Base-by-base conservation (phyloP, 2,329 filamentous ascomycete species). In the Colletotrichum echinochloae region DNA sequence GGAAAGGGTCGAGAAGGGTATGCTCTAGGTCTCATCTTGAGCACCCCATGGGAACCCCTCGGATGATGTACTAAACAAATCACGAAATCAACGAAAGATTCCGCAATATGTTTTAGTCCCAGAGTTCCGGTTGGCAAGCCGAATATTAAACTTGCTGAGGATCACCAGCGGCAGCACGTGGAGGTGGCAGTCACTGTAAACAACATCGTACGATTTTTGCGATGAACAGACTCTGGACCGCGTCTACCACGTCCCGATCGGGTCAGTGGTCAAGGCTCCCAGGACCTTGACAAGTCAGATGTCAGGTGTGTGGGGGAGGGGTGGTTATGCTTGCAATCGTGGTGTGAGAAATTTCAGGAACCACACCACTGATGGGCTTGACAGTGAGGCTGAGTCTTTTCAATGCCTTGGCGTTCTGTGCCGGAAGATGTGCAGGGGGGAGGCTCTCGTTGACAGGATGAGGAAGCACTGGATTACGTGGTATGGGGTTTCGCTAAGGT, bases 1-100 rank as follows among this genome's bases (percentile, higher is more conserved):
- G 82, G 95, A 98, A 77, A 94, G 97, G 83, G 90, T 95, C 51
- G 87, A 88, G 74, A 95, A 94, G 83, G 96, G 96, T 3, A 98
- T 99, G 94, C 83, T 96, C 49, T 71, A 61, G 20, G 62, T 30
- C 18, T 20, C 46, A 14, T 44, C 5, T 65, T 16, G 37, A 56
- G 23, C 16, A 14, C n/a, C 23, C 39, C 7, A 26, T 44, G 52
- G 59, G 52, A 68, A 59, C 64, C 51, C 46, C 30, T 67, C 51
- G 44, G 39, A 63, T 59, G 52, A 71, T 63, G 20, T 59, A 59
- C 37, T 20, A 48, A 55, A 63, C 63, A 46, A 52, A 68, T 41
- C 52, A 60, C 59, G 57, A 62, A 37, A 62, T 63, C 46, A 33
- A 60, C 28, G 30, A 65, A 14, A 64, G 16, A 56, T 61, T 41